Conservation (phyloP, 257 asterid genomes). For the Solanum chilense region DNA sequence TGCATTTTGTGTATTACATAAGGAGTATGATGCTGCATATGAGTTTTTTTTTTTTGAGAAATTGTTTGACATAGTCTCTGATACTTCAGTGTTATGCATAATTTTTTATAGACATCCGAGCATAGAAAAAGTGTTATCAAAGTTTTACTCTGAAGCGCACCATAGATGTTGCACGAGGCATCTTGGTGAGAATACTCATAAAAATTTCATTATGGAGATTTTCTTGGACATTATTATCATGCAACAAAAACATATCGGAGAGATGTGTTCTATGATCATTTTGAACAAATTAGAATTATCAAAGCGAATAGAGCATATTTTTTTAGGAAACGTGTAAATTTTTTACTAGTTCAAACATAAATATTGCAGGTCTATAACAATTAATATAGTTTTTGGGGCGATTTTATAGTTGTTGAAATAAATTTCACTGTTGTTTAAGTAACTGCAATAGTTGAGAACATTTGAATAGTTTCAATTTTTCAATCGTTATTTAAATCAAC, state of each 20-base stretch:
- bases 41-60: too few species aligned
- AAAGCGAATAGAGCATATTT: not conserved
- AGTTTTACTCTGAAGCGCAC: not conserved
- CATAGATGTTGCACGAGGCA: not conserved
- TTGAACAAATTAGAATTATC: not conserved
- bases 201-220: not conserved
- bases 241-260: not conserved
- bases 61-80: not conserved
- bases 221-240: not conserved
- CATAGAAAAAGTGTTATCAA: not conserved
- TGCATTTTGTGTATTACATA: too few species aligned
- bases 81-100: not conserved
- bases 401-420: not conserved
- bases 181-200: not conserved
- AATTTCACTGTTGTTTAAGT: too few species aligned
- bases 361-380: not conserved
- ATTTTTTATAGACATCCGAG: not conserved
- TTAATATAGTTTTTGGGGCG: not conserved
- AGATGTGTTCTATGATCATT: not conserved
- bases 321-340: not conserved
- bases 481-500: too few species aligned
- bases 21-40: too few species aligned
- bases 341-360: not conserved
- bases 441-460: too few species aligned
- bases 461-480: too few species aligned